Base-by-base conservation (phyloP, 1,139 yeast genomes). In the Scheffersomyces segobiensis region DNA sequence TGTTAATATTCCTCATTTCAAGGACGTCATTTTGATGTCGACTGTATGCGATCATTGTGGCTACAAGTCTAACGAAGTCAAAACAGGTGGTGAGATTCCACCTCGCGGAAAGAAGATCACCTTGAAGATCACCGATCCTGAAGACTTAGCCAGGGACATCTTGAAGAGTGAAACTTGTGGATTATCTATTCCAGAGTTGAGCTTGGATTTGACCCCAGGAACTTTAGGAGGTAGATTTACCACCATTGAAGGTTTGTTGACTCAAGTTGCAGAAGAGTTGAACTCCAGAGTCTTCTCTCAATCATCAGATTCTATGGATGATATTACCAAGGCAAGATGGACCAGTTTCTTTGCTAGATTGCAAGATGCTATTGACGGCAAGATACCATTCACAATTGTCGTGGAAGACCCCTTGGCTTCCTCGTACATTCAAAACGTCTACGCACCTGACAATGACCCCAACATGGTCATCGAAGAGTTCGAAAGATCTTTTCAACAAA, bases 201-300 rank as follows among this genome's bases (percentile, higher is more conserved):
- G 86, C 70, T 83, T 96, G 65, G 99, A 96, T 73, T 85, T 96
- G 66, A 92, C 96, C 18, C 96, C 97, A 49, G 99, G 99, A 61
- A 96, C 99, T 17, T 82, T 96, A 57, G 99, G 99, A 61, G 99
- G 99, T 57, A 85, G 99, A 71, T 96, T 96, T 79, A 96, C 99
- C 53, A 96, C 99, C 21, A 80, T 95, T 64, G 99, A 95, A 78
- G 99, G 99, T 60, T 82, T 96, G 60, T 78, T 96, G 64, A 82
- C 86, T 54, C 98, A 96, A 75, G 98, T 95, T 20, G 81, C 86
- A 65, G 97, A 92, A 61, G 99, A 95, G 74, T 84, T 96, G 63
- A 90, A 93, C 67, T 79, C 88, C 19, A 86, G 96, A 73, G 97
- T 95, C 12, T 91, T 91, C 72, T 84, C 92, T 7, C 89, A 90